A percentile compares a stretch with the other conserved stretches of the same genome.
Conservation (phyloP, 1,284 basidiomycete genomes). For the Wolfiporia cocos region DNA sequence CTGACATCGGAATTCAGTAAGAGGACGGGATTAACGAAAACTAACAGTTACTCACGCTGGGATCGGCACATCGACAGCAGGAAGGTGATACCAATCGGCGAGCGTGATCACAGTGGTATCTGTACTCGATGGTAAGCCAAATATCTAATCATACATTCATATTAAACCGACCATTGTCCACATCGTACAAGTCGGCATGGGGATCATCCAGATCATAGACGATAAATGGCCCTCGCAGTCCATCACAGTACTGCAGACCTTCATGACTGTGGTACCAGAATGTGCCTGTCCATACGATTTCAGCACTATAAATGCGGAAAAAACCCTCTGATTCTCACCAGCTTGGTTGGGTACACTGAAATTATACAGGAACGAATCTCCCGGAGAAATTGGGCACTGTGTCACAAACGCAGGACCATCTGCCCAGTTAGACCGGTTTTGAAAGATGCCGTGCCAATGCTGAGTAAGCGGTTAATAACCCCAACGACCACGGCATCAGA, state of each 20-base stretch:
- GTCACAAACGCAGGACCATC: slow-evolving; percentile 32
- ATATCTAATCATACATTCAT: neutral
- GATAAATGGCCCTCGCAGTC: slow-evolving; percentile 24
- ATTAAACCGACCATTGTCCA: slow-evolving; percentile 31
- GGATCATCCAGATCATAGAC: slow-evolving; percentile 35
- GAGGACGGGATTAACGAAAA: neutral
- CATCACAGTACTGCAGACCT: slow-evolving; percentile 27
- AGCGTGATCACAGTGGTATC: slow-evolving; percentile 22
- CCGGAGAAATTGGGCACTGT: slow-evolving; percentile 45
- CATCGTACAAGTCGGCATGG: slow-evolving; percentile 30
- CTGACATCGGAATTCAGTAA: slow-evolving; percentile 4
- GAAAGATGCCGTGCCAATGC: slow-evolving; percentile 33
- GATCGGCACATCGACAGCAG: slow-evolving; percentile 13
- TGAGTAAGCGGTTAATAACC: slow-evolving; percentile 7
- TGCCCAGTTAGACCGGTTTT: slow-evolving; percentile 24
- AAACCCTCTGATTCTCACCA: slow-evolving; percentile 14
- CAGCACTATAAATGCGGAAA: neutral
- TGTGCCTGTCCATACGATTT: slow-evolving; percentile 11
- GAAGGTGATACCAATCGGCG: slow-evolving; percentile 20
- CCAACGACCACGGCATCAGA: neutral
- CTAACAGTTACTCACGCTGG: slow-evolving; percentile 13
- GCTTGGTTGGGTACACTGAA: slow-evolving; percentile 25
- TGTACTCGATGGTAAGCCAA: slow-evolving; percentile 3
- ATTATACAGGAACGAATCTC: slow-evolving; percentile 36
- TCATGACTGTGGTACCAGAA: slow-evolving; percentile 17